Base-by-base conservation (phyloP, 345 rosid species). In the Carallia brachiata region DNA sequence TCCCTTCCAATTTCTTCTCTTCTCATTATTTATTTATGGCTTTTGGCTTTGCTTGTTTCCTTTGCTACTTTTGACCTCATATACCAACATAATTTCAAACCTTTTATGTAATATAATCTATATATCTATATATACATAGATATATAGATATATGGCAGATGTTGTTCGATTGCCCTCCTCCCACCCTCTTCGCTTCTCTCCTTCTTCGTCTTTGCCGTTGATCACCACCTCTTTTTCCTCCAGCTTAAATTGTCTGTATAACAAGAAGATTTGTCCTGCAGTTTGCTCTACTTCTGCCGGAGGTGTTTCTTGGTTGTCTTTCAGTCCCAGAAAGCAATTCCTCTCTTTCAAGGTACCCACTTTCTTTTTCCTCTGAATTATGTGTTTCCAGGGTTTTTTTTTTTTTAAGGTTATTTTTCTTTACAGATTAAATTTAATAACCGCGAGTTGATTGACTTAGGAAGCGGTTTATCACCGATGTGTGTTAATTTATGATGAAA, bases 131-230 rank as follows among this genome's bases (percentile, higher is more conserved):
- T 13, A 15, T 4, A 30, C 31, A 7, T 27, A 10, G 31, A 19
- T 56, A 18, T 56, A n/a, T 48, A 58, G 50, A 67, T 78, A 70
- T 69, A 90, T 90, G 97, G 93, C 90, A 59, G 92, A 84, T 81
- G 89, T 76, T 78, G 67, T 85, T 72, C 59, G 78, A 66, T 77
- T 81, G n/a, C 71, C 82, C 40, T 77, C 85, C 6, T 66, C 73
- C 50, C 80, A 73, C 59, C 78, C 87, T 1, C 76, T 82, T 75
- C 74, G 84, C 68, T 75, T 81, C 63, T 75, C 92, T 28, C 76
- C 77, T 62, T 77, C 77, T 50, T 47, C 50, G 50, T 44, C 50
- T 12, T 44, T 12, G 50, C 17, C 13, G 50, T 12, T 84, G 31
- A 65, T 80, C 63, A 63, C 79, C 31, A 66, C 85, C 53, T 80